Percentiles rank a stretch among this genome's conserved stretches.
Conservation (phyloP, 2,329 filamentous ascomycete species). For the Fragosphaeria purpurea region DNA sequence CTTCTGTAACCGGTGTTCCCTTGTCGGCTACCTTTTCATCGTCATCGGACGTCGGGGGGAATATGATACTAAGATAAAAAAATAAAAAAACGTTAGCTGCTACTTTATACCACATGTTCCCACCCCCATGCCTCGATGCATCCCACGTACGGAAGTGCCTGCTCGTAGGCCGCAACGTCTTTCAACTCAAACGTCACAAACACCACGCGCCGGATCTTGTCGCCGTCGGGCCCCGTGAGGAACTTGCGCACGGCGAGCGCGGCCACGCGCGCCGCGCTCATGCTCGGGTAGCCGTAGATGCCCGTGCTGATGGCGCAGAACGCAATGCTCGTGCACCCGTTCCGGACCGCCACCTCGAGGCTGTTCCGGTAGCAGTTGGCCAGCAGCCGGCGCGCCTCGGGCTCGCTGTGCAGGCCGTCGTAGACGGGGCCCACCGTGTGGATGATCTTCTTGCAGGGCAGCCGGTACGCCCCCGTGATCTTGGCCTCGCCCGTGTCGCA, state of each 20-base stretch:
- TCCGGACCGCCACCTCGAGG: constrained; percentile 60
- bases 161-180: constrained; percentile 64
- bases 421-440: constrained; percentile 88
- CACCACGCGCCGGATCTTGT: constrained; percentile 59
- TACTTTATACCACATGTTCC: too few species aligned
- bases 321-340: constrained; percentile 60
- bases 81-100: too few species aligned
- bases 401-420: constrained; percentile 23
- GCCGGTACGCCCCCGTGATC: constrained; percentile 66
- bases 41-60: too few species aligned
- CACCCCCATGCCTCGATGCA: background rate
- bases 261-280: constrained; percentile 62
- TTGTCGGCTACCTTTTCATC: too few species aligned
- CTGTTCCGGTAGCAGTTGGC: constrained; percentile 58
- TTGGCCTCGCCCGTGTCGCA: constrained; percentile 72
- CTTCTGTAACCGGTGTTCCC: too few species aligned
- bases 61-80: too few species aligned
- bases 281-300: constrained; percentile 75
- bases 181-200: constrained; percentile 78
- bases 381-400: constrained; percentile 39
- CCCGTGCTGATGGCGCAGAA: constrained; percentile 84
- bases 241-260: constrained; percentile 48
- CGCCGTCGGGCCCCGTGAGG: constrained; percentile 34
- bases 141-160: constrained; percentile 59
- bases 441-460: constrained; percentile 73